Conservation (phyloP, 1,284 basidiomycete species). For the Cutaneotrichosporon sp. region DNA sequence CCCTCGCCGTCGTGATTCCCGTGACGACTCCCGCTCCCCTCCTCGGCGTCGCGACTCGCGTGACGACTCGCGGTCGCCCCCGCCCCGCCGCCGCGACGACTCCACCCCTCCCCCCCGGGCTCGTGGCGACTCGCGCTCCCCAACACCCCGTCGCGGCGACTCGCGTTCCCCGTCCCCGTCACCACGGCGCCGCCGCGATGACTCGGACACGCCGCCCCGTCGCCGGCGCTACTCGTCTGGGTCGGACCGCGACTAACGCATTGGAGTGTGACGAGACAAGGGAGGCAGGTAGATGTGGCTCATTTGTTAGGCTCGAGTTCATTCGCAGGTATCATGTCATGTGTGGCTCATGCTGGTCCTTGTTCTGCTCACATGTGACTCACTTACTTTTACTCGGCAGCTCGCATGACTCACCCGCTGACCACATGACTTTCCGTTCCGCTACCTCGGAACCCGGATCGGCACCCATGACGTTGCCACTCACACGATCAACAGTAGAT, state of each 20-base stretch:
- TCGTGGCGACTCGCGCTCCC: slow-evolving; percentile 14
- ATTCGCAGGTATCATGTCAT: slow-evolving; percentile 1
- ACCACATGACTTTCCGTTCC: neutral
- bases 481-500: neutral
- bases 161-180: slow-evolving; percentile 12
- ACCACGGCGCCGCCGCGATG: slow-evolving; percentile 1
- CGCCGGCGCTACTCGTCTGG: slow-evolving; percentile 1
- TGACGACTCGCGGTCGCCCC: slow-evolving; percentile 22
- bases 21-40: slow-evolving; percentile 22
- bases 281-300: neutral
- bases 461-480: neutral
- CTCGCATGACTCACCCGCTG: too few relatives aligned
- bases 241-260: neutral
- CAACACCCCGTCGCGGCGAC: slow-evolving; percentile 1
- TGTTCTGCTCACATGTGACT: neutral
- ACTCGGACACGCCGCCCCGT: neutral
- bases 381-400: neutral
- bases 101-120: slow-evolving; percentile 8
- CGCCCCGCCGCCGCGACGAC: slow-evolving; percentile 11
- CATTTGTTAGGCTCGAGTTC: neutral
- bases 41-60: slow-evolving; percentile 14
- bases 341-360: neutral
- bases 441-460: neutral
- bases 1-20: slow-evolving; percentile 32
- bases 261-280: neutral